phyloP scores from a whole-genome alignment of 345 rosid species.

The Sonneratia alba region DNA sequence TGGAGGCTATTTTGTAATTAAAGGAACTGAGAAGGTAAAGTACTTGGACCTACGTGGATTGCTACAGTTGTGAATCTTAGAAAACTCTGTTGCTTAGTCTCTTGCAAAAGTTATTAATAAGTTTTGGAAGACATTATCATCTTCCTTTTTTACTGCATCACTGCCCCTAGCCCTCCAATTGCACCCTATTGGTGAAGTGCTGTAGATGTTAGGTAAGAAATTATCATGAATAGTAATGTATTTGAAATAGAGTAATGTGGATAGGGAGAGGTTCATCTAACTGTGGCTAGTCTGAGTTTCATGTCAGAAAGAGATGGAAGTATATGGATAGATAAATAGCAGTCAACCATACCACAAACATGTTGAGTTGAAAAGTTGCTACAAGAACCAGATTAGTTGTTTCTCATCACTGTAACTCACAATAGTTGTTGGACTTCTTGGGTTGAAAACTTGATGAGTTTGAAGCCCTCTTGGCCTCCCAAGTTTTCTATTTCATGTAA shows the following conservation, averaged over 20 bases:
- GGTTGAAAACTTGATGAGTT: not conserved
- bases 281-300: not conserved
- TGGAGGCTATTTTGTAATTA: constrained; percentile 86
- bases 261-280: not conserved
- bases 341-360: not conserved
- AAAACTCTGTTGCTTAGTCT: too few relatives aligned
- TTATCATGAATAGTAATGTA: not conserved
- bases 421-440: not conserved
- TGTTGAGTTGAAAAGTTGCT: not conserved
- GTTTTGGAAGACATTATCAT: too few relatives aligned
- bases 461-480: not conserved
- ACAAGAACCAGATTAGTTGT: not conserved
- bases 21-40: constrained; percentile 86
- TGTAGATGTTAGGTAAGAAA: not conserved
- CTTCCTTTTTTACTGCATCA: too few relatives aligned
- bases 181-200: too few relatives aligned
- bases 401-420: not conserved
- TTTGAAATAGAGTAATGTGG: not conserved
- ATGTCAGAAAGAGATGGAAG: not conserved
- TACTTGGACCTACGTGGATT: not conserved
- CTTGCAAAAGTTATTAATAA: too few relatives aligned
- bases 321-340: not conserved
- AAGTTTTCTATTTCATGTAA: not conserved
- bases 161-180: too few relatives aligned
- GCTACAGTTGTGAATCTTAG: too few relatives aligned